Conservation (phyloP, 306 rosid genomes). For the Medicago ruthenica region DNA sequence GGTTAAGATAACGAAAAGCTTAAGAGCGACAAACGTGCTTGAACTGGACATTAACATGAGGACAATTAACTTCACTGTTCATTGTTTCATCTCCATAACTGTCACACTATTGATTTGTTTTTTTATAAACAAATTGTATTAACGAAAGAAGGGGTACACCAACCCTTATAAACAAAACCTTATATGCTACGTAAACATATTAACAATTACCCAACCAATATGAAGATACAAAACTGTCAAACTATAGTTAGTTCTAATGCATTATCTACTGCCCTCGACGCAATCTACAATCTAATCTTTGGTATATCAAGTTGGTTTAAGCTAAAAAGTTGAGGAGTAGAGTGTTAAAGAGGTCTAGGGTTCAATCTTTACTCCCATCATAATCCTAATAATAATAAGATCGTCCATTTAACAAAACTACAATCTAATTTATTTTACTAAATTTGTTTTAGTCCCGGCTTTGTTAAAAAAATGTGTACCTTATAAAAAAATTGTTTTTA, state of each 20-base stretch:
- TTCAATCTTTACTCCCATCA: too few relatives aligned
- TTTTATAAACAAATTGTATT: not conserved
- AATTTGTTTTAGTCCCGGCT: too few relatives aligned
- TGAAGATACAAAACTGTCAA: not conserved
- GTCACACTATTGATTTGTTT: slow-evolving; percentile 25
- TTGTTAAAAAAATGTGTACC: too few relatives aligned
- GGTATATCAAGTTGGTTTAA: too few relatives aligned
- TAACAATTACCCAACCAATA: not conserved
- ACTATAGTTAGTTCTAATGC: not conserved
- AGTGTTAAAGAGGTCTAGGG: too few relatives aligned
- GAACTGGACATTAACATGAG: slow-evolving; percentile 53
- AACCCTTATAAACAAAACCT: not conserved
- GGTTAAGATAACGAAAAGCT: slow-evolving; percentile 55
- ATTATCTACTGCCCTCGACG: not conserved
- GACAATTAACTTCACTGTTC: slow-evolving; percentile 52
- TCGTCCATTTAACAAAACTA: too few relatives aligned
- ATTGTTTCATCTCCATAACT: slow-evolving; percentile 24
- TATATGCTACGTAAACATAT: not conserved
- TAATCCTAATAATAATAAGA: too few relatives aligned
- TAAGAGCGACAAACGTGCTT: slow-evolving; percentile 45
- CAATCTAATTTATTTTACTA: too few relatives aligned
- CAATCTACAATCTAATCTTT: not conserved
- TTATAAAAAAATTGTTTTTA: too few relatives aligned
- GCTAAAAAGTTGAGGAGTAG: too few relatives aligned
- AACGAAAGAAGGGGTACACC: not conserved